Conservation (phyloP, 1,284 basidiomycete genomes). For the Ustilago hordei region DNA sequence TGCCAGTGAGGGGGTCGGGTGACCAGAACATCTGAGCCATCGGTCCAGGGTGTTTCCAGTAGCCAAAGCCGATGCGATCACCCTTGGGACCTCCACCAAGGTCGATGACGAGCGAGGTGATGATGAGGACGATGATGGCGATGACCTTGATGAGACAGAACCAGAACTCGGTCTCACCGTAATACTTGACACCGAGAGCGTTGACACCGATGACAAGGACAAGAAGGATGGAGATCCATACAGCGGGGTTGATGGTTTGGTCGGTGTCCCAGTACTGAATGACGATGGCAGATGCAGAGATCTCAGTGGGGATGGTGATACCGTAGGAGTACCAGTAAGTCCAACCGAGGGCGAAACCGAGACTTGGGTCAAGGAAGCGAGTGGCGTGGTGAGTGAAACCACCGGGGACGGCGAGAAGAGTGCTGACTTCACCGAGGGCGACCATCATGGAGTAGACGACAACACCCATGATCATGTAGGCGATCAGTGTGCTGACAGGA, state of each 20-base stretch:
- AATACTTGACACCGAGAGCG: constrained; percentile 75
- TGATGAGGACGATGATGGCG: constrained; percentile 56
- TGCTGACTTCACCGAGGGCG: constrained; percentile 72
- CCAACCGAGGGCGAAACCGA: constrained; percentile 76
- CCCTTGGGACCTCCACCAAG: constrained; percentile 54
- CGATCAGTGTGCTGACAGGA: constrained; percentile 71
- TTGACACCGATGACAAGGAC: constrained; percentile 65
- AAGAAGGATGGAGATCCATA: constrained; percentile 73
- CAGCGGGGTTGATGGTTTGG: constrained; percentile 72
- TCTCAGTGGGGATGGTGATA: constrained; percentile 79
- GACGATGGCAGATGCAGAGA: constrained; percentile 72
- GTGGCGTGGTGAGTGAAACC: constrained; percentile 84
- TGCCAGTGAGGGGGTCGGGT: constrained; percentile 43
- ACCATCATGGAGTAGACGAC: constrained; percentile 68
- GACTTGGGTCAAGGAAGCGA: constrained; percentile 82
- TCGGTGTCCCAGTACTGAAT: constrained; percentile 58
- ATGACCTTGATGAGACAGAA: constrained; percentile 56
- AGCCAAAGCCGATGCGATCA: constrained; percentile 59
- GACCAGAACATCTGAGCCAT: constrained; percentile 56
- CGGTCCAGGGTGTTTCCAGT: constrained; percentile 71
- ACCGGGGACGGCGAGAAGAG: constrained; percentile 75
- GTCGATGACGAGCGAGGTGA: constrained; percentile 58
- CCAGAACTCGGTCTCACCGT: constrained; percentile 75
- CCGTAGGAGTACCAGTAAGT: constrained; percentile 73
- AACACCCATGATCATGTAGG: constrained; percentile 68